A percentile compares a stretch with the other conserved stretches of the same genome.
Evolutionary conservation across 306 rosid species (phyloP).

Genomic region (Cucurbita ficifolia): DNA sequence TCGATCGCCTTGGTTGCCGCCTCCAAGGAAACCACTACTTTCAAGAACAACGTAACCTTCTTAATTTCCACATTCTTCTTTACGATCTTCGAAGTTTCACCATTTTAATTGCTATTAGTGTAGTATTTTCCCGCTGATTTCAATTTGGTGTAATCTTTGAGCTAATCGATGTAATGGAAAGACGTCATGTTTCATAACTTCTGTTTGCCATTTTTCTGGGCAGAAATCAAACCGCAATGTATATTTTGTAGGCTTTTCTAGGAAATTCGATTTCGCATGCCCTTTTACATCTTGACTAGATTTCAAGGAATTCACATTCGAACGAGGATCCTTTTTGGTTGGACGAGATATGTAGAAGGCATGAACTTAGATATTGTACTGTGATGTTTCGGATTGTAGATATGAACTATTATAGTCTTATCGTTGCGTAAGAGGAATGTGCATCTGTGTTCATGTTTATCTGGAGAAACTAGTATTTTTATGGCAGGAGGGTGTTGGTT

Average conservation of each 20-base stretch:
- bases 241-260: not conserved
- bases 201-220: not conserved
- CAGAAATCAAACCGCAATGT: not conserved
- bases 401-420: not conserved
- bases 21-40: slow-evolving; percentile 78
- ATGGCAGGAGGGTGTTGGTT: not conserved
- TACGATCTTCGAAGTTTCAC: not conserved
- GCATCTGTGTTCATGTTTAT: not conserved
- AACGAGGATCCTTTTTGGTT: not conserved
- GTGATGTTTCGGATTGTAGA: not conserved
- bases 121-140: not conserved
- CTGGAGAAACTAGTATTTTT: not conserved
- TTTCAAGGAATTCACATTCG: not conserved
- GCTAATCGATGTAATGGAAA: not conserved
- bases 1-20: slow-evolving; percentile 86
- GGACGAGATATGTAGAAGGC: not conserved
- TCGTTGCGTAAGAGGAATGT: not conserved
- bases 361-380: not conserved
- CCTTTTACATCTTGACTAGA: not conserved
- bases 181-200: not conserved
- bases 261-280: not conserved
- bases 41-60: slow-evolving; percentile 60
- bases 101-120: not conserved
- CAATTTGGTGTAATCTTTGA: not conserved
- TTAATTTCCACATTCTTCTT: not conserved